Base-by-base conservation (phyloP, 768 basidiomycete genomes). In the Kwoniella sp. region DNA sequence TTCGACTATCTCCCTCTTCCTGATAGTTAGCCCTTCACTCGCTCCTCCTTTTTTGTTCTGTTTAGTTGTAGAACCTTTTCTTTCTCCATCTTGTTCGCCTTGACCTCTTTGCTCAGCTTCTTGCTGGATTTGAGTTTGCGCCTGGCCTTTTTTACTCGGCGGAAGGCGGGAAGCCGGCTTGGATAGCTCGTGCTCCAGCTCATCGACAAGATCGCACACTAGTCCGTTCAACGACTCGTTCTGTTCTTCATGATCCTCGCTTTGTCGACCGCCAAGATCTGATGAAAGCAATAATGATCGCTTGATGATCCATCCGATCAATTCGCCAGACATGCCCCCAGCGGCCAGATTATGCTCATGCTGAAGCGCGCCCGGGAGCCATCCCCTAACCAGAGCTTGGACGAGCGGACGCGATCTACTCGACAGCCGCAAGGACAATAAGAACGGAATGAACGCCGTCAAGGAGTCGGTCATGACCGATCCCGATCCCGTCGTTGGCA, bases 1-100 rank as follows among this genome's bases (percentile, higher is more conserved):
- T n/a, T 69, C 64, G 26, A 69, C 15, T 27, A 55, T 59, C 26
- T 40, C 58, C 55, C 33, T 62, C 52, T 57, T 22, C 21, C 13
- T 29, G 17, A 6, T n/a, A 22, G 21, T 51, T 26, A 51, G 25
- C 27, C 24, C 36, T 5, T 60, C 30, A 13, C 33, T 13, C 33
- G 33, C 13, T 33, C 33, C 33, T 33, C 33, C 33, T 33, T 40
- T 33, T 46, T 26, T 46, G 50, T 30, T 48, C 10, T 10, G 24
- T 17, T 51, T 51, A 21, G 27, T 26, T 44, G 8, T 44, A 19
- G 17, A 10, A 3, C 30, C 12, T 19, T 21, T 27, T 4, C 25
- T 44, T 9, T 15, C 40, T 9, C 8, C 10, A 19, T 19, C 40
- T 3, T 44, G 8, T 44, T 19, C 40, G 17, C 17, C 17, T 4